A percentile compares a stretch with the other conserved stretches of the same genome.
These are phyloP conservation scores for Ceratocystis albifundus DNA, from an alignment of 2,329 filamentous ascomycete species.

Conservation along the genomic window DNA sequence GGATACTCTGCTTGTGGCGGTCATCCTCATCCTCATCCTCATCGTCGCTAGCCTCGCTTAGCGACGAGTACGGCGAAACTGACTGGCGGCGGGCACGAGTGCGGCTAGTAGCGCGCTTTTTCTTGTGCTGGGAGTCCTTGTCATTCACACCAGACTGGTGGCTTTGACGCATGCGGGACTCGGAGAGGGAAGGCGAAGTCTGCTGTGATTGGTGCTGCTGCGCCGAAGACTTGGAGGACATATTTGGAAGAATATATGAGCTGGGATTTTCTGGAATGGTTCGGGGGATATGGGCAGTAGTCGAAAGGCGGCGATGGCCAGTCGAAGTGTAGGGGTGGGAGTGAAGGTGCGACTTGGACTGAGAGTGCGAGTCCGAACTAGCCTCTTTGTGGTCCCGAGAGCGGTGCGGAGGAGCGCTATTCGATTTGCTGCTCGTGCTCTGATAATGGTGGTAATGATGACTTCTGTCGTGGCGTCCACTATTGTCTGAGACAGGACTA, in stretches of 20 bases:
- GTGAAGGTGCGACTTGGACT: not conserved
- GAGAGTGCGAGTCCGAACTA: not conserved
- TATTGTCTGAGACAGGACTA: not conserved
- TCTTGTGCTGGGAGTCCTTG: slow-evolving; percentile 4
- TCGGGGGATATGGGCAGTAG: not conserved
- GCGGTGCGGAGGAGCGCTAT: not conserved
- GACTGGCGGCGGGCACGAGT: not conserved
- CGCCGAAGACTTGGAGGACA: not conserved
- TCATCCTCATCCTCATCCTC: slow-evolving; percentile 7
- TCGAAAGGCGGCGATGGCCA: not conserved
- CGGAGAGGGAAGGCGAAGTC: not conserved
- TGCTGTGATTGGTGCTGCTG: not conserved
- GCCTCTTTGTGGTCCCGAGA: not conserved
- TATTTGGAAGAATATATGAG: not conserved
- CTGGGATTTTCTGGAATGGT: not conserved
- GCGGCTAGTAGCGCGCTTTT: not conserved
- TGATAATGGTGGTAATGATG: not conserved
- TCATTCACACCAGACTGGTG: not conserved
- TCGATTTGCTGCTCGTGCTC: too few species aligned
- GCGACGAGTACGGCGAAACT: not conserved
- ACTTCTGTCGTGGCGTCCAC: not conserved
- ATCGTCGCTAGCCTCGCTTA: not conserved
- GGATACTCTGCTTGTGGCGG: not conserved
- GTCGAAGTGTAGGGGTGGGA: not conserved
- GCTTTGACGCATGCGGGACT: not conserved